A percentile compares a stretch with the other conserved stretches of the same genome.
Conservation (phyloP, 129 eudicot species). For the Kitagawia praeruptora region DNA sequence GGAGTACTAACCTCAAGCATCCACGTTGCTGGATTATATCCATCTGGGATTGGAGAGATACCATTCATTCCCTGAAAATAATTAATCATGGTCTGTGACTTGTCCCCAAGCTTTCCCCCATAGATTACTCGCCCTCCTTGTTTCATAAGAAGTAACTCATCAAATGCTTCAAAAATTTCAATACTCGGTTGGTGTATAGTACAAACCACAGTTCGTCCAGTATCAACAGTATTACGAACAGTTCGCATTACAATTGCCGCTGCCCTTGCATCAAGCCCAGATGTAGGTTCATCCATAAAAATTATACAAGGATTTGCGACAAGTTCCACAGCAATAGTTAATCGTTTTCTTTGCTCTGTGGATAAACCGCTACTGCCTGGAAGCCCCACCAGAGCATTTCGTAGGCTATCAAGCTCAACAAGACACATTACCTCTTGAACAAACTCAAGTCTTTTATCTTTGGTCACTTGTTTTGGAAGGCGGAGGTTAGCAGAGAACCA, state of each 20-base stretch:
- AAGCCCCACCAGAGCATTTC: constrained; percentile 76
- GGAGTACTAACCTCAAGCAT: constrained; percentile 89
- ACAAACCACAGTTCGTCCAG: constrained; percentile 94
- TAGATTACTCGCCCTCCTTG: constrained; percentile 81
- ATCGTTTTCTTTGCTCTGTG: constrained; percentile 84
- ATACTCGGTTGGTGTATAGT: constrained; percentile 95
- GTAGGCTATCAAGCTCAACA: constrained; percentile 68
- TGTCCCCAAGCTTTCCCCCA: constrained; percentile 81
- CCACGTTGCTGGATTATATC: constrained; percentile 95
- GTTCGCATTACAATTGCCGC: constrained; percentile 97
- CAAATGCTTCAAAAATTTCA: constrained; percentile 94
- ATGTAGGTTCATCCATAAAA: constrained; percentile 97
- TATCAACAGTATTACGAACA: constrained; percentile 83
- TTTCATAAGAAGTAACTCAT: constrained; percentile 89
- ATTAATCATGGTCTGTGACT: constrained; percentile 53
- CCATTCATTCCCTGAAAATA: constrained; percentile 72
- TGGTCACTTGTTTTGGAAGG: constrained; percentile 53
- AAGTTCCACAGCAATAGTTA: constrained; percentile 91
- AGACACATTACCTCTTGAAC: constrained; percentile 75
- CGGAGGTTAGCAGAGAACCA: constrained; percentile 75
- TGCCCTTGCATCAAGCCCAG: constrained; percentile 96
- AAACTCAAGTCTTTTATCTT: constrained; percentile 49
- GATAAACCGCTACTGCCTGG: constrained; percentile 71
- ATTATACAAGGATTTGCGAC: constrained; percentile 91
- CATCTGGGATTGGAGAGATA: constrained; percentile 44